Evolutionary conservation across 108 stramenopile genomes (phyloP).

Genomic region (Fragilariopsis cylindrus): DNA sequence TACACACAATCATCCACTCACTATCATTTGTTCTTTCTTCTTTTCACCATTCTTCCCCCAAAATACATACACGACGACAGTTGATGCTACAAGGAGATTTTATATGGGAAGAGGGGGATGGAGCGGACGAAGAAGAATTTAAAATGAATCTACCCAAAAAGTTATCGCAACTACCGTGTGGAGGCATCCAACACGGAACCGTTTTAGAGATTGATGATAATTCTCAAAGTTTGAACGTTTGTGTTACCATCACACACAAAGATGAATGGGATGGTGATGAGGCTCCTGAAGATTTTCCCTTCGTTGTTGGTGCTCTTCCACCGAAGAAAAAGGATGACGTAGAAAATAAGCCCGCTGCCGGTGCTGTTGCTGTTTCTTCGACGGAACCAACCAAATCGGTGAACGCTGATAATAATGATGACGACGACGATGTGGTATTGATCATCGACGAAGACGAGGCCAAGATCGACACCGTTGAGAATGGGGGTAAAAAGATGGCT

Average conservation of each 20-base stretch:
- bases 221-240: constrained; percentile 86
- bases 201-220: constrained; percentile 87
- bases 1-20: too few relatives aligned
- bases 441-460: constrained; percentile 29
- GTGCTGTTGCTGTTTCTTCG: neutral
- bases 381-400: constrained; percentile 7
- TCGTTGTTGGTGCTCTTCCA: constrained; percentile 59
- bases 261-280: constrained; percentile 58
- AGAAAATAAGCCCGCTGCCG: neutral
- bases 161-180: constrained; percentile 66
- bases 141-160: constrained; percentile 53
- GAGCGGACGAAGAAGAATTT: constrained; percentile 55
- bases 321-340: constrained; percentile 13
- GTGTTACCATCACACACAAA: constrained; percentile 68
- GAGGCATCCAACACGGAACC: constrained; percentile 88
- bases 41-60: neutral
- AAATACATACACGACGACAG: neutral
- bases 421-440: constrained; percentile 42
- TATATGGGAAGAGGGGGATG: constrained; percentile 87
- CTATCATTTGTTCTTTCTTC: too few relatives aligned
- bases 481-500: constrained; percentile 11
- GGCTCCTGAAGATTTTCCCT: constrained; percentile 55
- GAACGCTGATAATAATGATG: constrained; percentile 28
- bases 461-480: constrained; percentile 7
- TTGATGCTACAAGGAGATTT: constrained; percentile 62